Evolutionary conservation across 768 basidiomycete genomes (phyloP).

Genomic region (Rhizopogon roseolus): DNA sequence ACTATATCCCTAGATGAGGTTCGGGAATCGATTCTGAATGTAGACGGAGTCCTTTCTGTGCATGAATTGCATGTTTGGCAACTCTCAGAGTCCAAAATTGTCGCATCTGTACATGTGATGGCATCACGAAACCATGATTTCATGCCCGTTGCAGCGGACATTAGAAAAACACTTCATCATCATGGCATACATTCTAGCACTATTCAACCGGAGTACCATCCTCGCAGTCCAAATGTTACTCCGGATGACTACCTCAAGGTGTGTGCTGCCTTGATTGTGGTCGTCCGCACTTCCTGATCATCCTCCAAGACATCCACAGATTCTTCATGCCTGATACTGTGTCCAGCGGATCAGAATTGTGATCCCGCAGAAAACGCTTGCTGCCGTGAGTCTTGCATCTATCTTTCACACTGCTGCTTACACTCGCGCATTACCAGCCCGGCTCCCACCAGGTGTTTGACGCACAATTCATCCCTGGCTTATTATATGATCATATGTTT

Average conservation of each 20-base stretch:
- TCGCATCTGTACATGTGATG: constrained; percentile 94
- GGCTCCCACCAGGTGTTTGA: constrained; percentile 42
- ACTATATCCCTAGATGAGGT: constrained; percentile 89
- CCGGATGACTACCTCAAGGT: constrained; percentile 51
- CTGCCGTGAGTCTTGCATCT: constrained; percentile 57
- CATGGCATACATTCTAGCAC: constrained; percentile 94
- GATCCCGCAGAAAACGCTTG: constrained; percentile 68
- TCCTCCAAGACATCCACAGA: constrained; percentile 40
- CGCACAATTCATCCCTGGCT: constrained; percentile 27
- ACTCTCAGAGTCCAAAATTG: constrained; percentile 89
- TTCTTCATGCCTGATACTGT: constrained; percentile 66
- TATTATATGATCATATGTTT: constrained; percentile 10
- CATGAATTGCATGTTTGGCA: constrained; percentile 99
- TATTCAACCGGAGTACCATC: constrained; percentile 84
- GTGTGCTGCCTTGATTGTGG: constrained; percentile 8
- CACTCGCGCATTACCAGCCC: constrained; percentile 31
- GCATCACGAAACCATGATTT: constrained; percentile 81
- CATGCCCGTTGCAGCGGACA: constrained; percentile 83
- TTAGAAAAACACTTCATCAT: constrained; percentile 79
- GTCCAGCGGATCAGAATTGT: constrained; percentile 66
- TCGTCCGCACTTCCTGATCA: constrained; percentile 4
- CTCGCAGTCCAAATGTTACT: constrained; percentile 25
- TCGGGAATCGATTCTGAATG: constrained; percentile 69
- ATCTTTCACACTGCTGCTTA: background rate
- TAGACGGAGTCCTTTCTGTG: constrained; percentile 78